Evolutionary conservation across 768 basidiomycete species (phyloP).

Genomic region (Russula sp.): DNA sequence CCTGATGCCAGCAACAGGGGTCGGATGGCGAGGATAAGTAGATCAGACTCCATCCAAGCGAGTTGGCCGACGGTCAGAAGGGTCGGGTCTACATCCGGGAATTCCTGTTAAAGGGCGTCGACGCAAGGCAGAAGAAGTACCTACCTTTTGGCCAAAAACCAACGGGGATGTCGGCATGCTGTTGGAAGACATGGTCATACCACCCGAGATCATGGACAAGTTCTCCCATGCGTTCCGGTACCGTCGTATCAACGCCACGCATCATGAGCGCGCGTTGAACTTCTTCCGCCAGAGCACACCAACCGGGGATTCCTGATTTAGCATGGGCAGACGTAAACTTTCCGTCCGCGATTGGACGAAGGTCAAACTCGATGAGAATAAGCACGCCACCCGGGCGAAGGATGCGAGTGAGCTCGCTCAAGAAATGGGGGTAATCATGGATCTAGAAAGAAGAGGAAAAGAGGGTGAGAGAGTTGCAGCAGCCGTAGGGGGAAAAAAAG

Average conservation of each 20-base stretch:
- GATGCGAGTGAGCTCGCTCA: slow-evolving; percentile 56
- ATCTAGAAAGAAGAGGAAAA: slow-evolving; percentile 35
- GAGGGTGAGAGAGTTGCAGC: not conserved
- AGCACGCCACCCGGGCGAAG: slow-evolving; percentile 65
- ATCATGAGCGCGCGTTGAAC: slow-evolving; percentile 47
- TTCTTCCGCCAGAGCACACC: slow-evolving; percentile 58
- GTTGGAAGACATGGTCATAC: slow-evolving; percentile 50
- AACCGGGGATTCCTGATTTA: slow-evolving; percentile 41
- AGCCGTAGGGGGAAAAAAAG: slow-evolving; percentile 8
- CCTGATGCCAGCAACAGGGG: slow-evolving; percentile 51
- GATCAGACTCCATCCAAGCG: slow-evolving; percentile 68
- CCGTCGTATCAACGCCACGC: slow-evolving; percentile 48
- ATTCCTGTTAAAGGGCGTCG: not conserved
- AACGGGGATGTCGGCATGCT: slow-evolving; percentile 56
- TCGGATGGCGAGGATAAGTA: slow-evolving; percentile 54
- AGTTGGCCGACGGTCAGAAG: slow-evolving; percentile 60
- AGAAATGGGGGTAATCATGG: slow-evolving; percentile 50
- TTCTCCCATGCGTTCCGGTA: slow-evolving; percentile 48
- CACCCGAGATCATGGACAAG: slow-evolving; percentile 40
- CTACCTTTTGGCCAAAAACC: slow-evolving; percentile 63
- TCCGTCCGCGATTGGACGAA: slow-evolving; percentile 42
- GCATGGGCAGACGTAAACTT: slow-evolving; percentile 30
- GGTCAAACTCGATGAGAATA: slow-evolving; percentile 57
- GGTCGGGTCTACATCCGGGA: slow-evolving; percentile 38
- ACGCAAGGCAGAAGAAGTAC: slow-evolving; percentile 16